phyloP scores from a whole-genome alignment of 179 eudicot species.

The Dionaea muscipula region DNA sequence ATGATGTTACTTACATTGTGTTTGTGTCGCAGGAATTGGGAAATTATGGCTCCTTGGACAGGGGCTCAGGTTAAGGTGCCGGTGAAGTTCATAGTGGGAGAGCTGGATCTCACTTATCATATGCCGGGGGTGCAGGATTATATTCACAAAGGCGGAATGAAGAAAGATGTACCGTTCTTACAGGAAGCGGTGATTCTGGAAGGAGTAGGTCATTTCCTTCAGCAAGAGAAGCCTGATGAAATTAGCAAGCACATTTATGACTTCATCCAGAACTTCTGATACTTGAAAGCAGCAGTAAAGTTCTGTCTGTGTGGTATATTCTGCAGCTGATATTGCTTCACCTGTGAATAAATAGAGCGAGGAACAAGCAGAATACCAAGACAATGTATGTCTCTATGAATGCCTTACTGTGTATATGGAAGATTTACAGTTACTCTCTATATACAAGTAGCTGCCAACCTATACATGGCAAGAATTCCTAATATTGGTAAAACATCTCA shows the following conservation, averaged over 20 bases:
- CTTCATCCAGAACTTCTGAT: conserved; percentile 46
- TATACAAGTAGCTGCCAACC: too few species aligned
- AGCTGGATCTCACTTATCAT: conserved; percentile 43
- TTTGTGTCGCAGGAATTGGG: conserved; percentile 61
- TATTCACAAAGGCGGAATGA: conserved; percentile 48
- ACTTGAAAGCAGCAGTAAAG: too few species aligned
- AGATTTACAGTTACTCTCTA: too few species aligned
- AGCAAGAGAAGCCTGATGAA: conserved; percentile 61
- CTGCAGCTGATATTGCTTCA: too few species aligned
- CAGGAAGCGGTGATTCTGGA: conserved; percentile 55
- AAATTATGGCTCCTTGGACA: conserved; percentile 61
- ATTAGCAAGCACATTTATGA: conserved; percentile 50
- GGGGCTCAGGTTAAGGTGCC: conserved; percentile 57
- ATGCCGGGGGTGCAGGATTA: conserved; percentile 50
- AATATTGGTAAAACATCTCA: too few species aligned
- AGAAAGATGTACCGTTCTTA: conserved; percentile 49
- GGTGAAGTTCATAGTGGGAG: too few species aligned
- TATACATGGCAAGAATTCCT: too few species aligned
- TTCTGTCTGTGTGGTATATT: too few species aligned
- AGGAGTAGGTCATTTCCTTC: conserved; percentile 71
- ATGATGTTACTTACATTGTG: not conserved
- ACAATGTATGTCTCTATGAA: too few species aligned
- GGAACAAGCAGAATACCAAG: too few species aligned
- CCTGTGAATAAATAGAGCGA: too few species aligned
- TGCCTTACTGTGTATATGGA: too few species aligned